Base-by-base conservation (phyloP, 352 stramenopile genomes). In the Phytopythium helicoides region DNA sequence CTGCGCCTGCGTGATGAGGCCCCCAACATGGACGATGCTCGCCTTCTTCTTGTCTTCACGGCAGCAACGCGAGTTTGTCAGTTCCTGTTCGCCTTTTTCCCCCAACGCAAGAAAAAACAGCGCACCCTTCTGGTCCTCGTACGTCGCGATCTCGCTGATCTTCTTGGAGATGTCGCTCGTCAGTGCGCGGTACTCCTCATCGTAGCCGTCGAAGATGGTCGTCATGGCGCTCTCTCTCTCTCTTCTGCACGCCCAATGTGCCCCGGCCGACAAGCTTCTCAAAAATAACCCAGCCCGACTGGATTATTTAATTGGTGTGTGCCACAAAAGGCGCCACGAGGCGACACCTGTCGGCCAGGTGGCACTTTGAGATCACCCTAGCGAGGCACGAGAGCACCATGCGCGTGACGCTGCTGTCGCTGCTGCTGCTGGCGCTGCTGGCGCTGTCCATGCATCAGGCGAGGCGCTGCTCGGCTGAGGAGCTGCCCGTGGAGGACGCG, bases 161-260 rank as follows among this genome's bases (percentile, higher is more conserved):
- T 95, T 95, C 58, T 82, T 89, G 42, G 85, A 95, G 68, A 95
- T 92, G 57, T 92, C 84, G 67, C 79, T 87, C 28, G 85, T 74
- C 45, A 95, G 62, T 37, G 82, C 66, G 52, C 84, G 82, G 53
- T 95, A 95, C 59, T 95, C 85, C 66, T 95, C 85, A 51, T 95
- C 85, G 60, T 95, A 95, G 36, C 82, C 79, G 58, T 95, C 85
- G 40, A 95, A 95, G 54, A 93, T 95, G 34, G 82, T 90, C 59
- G 85, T 95, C 82, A 92, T 95, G 44, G 54, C 67, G n/a, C 11
- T 9, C 4, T 0, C 28, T 33, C 28, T 5, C 28, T 33, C 9
- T 33, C 28, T 33, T n/a, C n/a, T n/a, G n/a, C n/a, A n/a, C n/a
- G n/a, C n/a, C n/a, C n/a, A n/a, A n/a, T n/a, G 28, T 33, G 28